A percentile compares a stretch with the other conserved stretches of the same genome.
These are phyloP conservation scores for Vaccinium myrtillus DNA, from an alignment of 148 eudicot species.

Conservation along the genomic window DNA sequence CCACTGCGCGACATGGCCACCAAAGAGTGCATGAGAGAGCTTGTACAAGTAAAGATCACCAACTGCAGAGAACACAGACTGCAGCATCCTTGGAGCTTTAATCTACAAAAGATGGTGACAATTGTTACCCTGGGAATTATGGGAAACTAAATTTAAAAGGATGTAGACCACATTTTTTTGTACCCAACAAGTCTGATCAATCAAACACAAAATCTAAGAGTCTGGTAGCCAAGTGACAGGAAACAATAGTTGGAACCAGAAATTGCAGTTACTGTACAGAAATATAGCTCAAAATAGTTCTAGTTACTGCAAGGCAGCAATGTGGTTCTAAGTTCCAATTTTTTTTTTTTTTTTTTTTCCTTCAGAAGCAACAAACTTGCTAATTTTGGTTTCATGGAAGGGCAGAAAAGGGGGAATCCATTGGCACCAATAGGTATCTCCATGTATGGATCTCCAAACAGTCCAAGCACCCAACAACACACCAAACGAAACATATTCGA, in stretches of 20 bases:
- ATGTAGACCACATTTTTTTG: not conserved
- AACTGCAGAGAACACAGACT: conserved; percentile 73
- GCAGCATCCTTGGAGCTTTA: conserved; percentile 75
- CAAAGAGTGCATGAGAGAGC: conserved; percentile 55
- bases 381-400: not conserved
- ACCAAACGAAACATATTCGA: not conserved
- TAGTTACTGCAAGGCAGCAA: too few relatives aligned
- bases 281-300: not conserved
- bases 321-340: not conserved
- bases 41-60: conserved; percentile 88
- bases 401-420: not conserved
- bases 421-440: not conserved
- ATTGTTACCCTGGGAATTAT: not conserved
- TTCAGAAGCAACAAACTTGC: conserved; percentile 5
- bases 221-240: not conserved
- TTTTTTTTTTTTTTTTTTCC: not conserved
- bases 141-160: not conserved
- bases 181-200: not conserved
- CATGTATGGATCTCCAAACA: conserved; percentile 1
- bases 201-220: not conserved
- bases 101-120: conserved; percentile 41
- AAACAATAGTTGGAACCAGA: not conserved
- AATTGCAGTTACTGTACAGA: not conserved
- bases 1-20: conserved; percentile 69
- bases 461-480: conserved; percentile 6